These are phyloP conservation scores for Desmodesmus armatus DNA, from an alignment of 139 green algal species.

Conservation along the genomic window DNA sequence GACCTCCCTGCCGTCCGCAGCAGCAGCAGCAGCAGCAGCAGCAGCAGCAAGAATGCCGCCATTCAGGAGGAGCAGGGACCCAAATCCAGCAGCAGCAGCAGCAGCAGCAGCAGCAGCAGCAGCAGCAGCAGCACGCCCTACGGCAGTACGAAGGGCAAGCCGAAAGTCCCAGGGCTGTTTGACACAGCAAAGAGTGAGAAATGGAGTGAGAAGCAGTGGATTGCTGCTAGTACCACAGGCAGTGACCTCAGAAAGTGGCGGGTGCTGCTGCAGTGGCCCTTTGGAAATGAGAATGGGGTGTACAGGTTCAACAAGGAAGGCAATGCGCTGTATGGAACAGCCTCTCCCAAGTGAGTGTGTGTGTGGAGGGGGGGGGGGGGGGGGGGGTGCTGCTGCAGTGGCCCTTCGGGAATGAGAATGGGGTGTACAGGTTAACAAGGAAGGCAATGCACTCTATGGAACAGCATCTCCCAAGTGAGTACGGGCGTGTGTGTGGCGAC, in stretches of 20 bases:
- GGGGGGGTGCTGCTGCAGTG: constrained; percentile 16
- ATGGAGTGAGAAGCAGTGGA: constrained; percentile 26
- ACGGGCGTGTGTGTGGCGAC: no score
- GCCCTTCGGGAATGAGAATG: constrained; percentile 31
- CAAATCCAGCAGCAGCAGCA: no score
- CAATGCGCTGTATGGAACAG: constrained; percentile 2
- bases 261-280: constrained; percentile 15
- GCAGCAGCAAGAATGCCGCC: no score
- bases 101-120: no score
- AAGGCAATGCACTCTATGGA: constrained; percentile 8
- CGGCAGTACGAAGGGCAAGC: no score
- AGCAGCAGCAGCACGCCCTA: no score
- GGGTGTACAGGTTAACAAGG: constrained; percentile 40
- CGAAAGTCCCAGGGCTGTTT: no score
- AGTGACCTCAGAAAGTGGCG: not conserved
- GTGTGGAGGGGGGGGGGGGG: no score
- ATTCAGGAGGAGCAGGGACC: no score
- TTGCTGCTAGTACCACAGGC: constrained; percentile 13
- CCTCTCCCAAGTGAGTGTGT: constrained; percentile 7
- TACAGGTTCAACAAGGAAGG: constrained; percentile 33
- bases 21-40: no score
- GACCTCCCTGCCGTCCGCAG: no score
- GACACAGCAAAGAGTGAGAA: no score
- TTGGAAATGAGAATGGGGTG: constrained; percentile 31
- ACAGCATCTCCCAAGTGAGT: constrained; percentile 6